These are phyloP conservation scores for Diaporthe eres DNA, from an alignment of 2,329 filamentous ascomycete genomes.

Conservation along the genomic window DNA sequence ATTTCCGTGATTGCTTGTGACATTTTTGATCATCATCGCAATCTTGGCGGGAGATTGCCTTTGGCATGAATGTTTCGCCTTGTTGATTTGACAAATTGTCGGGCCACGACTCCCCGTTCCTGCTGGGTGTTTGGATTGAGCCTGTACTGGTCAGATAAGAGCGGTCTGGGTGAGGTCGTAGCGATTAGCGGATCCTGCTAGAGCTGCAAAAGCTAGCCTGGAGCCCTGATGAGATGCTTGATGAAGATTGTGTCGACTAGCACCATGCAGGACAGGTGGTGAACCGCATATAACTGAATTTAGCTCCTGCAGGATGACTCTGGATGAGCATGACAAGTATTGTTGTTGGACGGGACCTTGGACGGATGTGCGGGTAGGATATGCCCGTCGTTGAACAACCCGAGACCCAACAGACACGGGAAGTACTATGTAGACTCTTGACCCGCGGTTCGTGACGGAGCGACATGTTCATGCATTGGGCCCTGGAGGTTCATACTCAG, in stretches of 20 bases:
- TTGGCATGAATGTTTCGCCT: constrained; percentile 19
- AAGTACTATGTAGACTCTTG: not conserved
- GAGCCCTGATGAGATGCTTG: constrained; percentile 19
- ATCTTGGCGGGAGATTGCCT: constrained; percentile 35
- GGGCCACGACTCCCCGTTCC: constrained; percentile 18
- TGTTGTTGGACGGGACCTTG: not conserved
- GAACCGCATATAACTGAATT: constrained; percentile 10
- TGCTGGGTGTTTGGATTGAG: constrained; percentile 15
- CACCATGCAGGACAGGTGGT: constrained; percentile 33
- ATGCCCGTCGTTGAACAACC: not conserved
- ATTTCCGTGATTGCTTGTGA: constrained; percentile 29
- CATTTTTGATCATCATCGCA: constrained; percentile 25
- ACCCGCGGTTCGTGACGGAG: not conserved
- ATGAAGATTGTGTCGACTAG: constrained; percentile 27
- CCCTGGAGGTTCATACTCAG: not conserved
- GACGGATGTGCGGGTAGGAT: constrained; percentile 17
- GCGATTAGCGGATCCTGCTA: constrained; percentile 16
- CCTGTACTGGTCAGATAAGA: constrained; percentile 24
- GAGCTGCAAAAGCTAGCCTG: constrained; percentile 18
- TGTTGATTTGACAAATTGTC: constrained; percentile 15
- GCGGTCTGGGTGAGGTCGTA: constrained; percentile 35
- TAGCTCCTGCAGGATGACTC: constrained; percentile 4
- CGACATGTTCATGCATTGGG: constrained; percentile 3
- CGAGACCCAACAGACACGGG: not conserved
- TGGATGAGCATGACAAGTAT: not conserved